Percentiles rank a stretch among this genome's conserved stretches.
Conservation (phyloP, 1,284 basidiomycete species). For the Takashimella tepidaria region DNA sequence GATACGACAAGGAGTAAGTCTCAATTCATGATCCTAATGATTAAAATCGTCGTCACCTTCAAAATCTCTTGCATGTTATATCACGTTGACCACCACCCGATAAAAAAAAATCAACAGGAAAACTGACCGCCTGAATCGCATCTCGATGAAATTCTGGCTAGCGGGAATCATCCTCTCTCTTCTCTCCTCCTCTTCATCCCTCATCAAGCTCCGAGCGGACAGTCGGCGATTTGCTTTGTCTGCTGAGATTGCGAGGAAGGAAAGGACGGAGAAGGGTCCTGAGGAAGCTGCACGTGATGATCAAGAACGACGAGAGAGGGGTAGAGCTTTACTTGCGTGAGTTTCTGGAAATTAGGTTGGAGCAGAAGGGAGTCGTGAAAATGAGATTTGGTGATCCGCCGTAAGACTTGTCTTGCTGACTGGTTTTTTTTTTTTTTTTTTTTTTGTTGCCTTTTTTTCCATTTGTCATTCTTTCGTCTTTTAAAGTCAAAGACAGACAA, state of each 20-base stretch:
- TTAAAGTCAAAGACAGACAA: constrained; percentile 39
- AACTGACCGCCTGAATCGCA: constrained; percentile 61
- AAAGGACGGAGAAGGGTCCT: constrained; percentile 24
- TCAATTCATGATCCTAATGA: too few relatives aligned
- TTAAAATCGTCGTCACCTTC: too few relatives aligned
- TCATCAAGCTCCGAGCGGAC: constrained; percentile 46
- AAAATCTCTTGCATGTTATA: too few relatives aligned
- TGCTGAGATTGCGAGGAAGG: constrained; percentile 29
- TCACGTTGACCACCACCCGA: too few relatives aligned
- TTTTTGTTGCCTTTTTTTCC: too few relatives aligned
- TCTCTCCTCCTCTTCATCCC: constrained; percentile 51
- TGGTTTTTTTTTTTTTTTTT: too few relatives aligned
- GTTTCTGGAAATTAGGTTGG: constrained; percentile 6
- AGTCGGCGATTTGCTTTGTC: constrained; percentile 38
- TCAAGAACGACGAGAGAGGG: constrained; percentile 40
- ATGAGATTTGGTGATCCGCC: too few relatives aligned
- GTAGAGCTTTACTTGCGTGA: constrained; percentile 41
- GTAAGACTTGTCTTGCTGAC: too few relatives aligned
- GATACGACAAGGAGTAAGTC: constrained; percentile 49
- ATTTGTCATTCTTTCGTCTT: constrained; percentile 1
- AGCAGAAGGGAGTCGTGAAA: too few relatives aligned
- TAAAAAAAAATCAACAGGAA: constrained; percentile 57
- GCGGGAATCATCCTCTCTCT: constrained; percentile 78
- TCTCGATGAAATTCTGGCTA: constrained; percentile 85
- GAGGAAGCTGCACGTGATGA: constrained; percentile 31